These are phyloP conservation scores for Vigna radiata DNA, from an alignment of 306 rosid species.

Conservation along the genomic window DNA sequence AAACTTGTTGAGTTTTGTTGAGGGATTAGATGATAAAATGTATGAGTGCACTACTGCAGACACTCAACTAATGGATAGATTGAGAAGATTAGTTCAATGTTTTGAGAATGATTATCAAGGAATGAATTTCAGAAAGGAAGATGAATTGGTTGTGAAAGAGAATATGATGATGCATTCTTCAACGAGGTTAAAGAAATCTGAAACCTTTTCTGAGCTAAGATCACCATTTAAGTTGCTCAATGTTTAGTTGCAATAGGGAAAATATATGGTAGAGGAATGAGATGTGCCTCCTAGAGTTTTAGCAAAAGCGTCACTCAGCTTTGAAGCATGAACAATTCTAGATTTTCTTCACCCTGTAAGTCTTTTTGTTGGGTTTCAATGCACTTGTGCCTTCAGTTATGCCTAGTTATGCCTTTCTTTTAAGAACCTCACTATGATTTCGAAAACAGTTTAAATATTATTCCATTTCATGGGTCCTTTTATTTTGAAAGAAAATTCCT, in stretches of 20 bases:
- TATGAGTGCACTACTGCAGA: constrained; percentile 56
- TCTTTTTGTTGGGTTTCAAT: constrained; percentile 2
- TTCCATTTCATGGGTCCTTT: neutral
- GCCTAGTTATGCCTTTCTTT: neutral
- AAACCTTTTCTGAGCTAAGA: constrained; percentile 55
- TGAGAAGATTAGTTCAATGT: constrained; percentile 55
- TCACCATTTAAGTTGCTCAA: constrained; percentile 73
- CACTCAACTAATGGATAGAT: constrained; percentile 56
- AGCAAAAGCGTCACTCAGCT: neutral
- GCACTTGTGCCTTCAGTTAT: neutral
- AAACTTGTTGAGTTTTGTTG: constrained; percentile 55
- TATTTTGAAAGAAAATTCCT: neutral
- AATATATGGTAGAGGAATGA: constrained; percentile 3
- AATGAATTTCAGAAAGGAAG: constrained; percentile 44
- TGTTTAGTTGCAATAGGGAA: constrained; percentile 41
- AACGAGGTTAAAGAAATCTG: constrained; percentile 50
- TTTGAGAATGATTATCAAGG: constrained; percentile 47
- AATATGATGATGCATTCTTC: constrained; percentile 57
- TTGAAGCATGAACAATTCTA: constrained; percentile 33
- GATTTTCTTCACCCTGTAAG: neutral
- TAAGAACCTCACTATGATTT: neutral
- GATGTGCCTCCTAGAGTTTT: constrained; percentile 2
- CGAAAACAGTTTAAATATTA: neutral
- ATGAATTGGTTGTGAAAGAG: constrained; percentile 55
- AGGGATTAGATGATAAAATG: constrained; percentile 55